Conservation (phyloP, 352 stramenopile genomes). For the Phytophthora megakarya region DNA sequence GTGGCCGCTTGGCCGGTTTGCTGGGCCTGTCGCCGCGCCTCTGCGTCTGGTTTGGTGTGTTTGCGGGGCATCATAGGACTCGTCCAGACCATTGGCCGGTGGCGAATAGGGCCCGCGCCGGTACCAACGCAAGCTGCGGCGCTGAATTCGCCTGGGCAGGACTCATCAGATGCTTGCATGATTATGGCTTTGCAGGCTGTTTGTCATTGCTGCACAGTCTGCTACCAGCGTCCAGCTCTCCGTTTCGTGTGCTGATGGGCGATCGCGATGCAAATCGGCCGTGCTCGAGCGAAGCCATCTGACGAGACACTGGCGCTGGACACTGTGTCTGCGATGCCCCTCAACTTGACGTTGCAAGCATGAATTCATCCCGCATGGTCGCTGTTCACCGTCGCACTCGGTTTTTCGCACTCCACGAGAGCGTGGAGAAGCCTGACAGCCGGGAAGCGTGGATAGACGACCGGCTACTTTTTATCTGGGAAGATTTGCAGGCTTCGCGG, state of each 20-base stretch:
- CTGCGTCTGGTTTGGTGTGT: slow-evolving; percentile 29
- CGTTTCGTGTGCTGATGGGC: slow-evolving; percentile 7
- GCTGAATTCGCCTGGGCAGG: slow-evolving; percentile 32
- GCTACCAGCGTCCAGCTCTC: slow-evolving; percentile 15
- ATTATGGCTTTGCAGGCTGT: slow-evolving; percentile 42
- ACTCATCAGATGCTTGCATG: slow-evolving; percentile 42
- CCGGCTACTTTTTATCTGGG: slow-evolving; percentile 32
- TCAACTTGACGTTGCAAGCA: slow-evolving; percentile 35
- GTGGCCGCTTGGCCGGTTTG: slow-evolving; percentile 21
- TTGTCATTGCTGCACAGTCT: slow-evolving; percentile 34
- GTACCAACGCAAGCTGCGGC: slow-evolving; percentile 1
- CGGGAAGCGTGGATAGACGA: slow-evolving; percentile 34
- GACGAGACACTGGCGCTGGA: slow-evolving; percentile 25
- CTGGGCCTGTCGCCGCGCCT: slow-evolving; percentile 19
- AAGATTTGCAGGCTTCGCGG: slow-evolving; percentile 25
- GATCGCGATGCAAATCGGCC: slow-evolving; percentile 21
- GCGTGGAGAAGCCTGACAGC: slow-evolving; percentile 14
- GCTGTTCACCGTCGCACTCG: slow-evolving; percentile 1
- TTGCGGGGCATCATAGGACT: slow-evolving; percentile 36
- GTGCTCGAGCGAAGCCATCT: slow-evolving; percentile 20
- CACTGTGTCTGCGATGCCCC: slow-evolving; percentile 33
- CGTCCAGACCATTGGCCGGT: slow-evolving; percentile 35
- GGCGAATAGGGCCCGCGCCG: slow-evolving; percentile 15
- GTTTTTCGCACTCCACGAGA: slow-evolving; percentile 23
- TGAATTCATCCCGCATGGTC: slow-evolving; percentile 21